Conservation (phyloP, 306 rosid species). For the Parietaria judaica region DNA sequence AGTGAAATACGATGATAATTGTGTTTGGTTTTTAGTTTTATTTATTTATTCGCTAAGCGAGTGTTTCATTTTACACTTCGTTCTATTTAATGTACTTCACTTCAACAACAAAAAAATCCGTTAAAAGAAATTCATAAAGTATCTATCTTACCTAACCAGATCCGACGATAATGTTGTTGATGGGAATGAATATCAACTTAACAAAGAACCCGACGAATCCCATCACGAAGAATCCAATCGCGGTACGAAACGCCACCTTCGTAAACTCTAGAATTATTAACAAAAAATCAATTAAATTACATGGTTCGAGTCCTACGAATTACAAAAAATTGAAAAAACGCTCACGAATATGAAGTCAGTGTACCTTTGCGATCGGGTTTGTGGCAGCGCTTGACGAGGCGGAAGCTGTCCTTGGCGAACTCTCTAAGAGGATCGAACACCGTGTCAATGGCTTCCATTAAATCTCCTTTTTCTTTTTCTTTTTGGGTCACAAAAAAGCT, state of each 20-base stretch:
- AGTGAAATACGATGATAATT: too few relatives aligned
- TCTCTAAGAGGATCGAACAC: constrained; percentile 51
- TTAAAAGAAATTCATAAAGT: too few relatives aligned
- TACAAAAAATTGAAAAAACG: too few relatives aligned
- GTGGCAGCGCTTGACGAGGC: constrained; percentile 51
- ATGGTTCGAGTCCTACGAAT: not conserved
- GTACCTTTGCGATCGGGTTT: constrained; percentile 50
- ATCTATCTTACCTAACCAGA: constrained; percentile 26
- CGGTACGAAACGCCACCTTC: constrained; percentile 47
- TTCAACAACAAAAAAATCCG: too few relatives aligned
- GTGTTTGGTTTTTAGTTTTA: too few relatives aligned
- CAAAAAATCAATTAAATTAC: not conserved
- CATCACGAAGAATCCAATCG: constrained; percentile 49
- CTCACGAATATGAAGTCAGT: too few relatives aligned
- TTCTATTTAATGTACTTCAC: too few relatives aligned
- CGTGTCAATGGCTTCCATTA: constrained; percentile 44
- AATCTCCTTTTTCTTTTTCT: too few relatives aligned
- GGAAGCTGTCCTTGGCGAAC: constrained; percentile 45
- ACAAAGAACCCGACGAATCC: constrained; percentile 53
- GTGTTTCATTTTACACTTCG: too few relatives aligned
- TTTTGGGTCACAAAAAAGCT: too few relatives aligned
- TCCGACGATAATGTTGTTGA: constrained; percentile 48
- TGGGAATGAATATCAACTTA: constrained; percentile 47
- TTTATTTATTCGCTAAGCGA: too few relatives aligned
- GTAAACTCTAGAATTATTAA: constrained; percentile 29